Base-by-base conservation (phyloP, 345 rosid species). In the Brassica cretica region DNA sequence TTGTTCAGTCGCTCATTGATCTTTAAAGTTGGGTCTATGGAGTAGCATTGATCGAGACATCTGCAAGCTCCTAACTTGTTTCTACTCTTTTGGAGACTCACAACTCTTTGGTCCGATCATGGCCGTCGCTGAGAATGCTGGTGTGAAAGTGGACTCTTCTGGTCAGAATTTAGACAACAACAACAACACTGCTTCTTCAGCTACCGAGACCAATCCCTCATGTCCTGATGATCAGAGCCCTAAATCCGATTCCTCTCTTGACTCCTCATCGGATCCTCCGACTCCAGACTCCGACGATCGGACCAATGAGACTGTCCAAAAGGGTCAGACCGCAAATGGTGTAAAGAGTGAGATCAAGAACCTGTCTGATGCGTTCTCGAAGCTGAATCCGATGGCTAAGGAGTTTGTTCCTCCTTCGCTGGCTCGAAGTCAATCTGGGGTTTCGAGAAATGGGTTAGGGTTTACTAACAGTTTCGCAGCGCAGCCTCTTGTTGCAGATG, bases 41-140 rank as follows among this genome's bases (percentile, higher is more conserved):
- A 73, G 75, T 74, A 63, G 51, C 39, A 75, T 78, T 77, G 71
- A 65, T 82, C 81, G 83, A 86, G 87, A 86, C 76, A 80, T 81
- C 82, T 68, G 18, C 65, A 62, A 73, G 56, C 29, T 74, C 16
- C 15, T 74, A 69, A 70, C 8, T 74, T 69, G 74, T 59, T 66
- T 61, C 25, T 7, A 35, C 5, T 19, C 10, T 49, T 49, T 35
- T 53, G n/a, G 29, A 66, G 65, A 24, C 49, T 75, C 46, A 19
- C 25, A 35, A 35, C 5, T 19, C 10, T 49, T 49, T 35, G 21
- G 6, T 65, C 73, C 49, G 84, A 88, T 87, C 89, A 96, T 96
- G 98, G 98, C 95, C 71, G 96, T 96, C 61, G 91, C 93, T 73
- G 99, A 96, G 81, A 90, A 88, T 89, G 94, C 92, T 75, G 99